Evolutionary conservation across 352 stramenopile species (phyloP).

Genomic region (Peronospora destructor): DNA sequence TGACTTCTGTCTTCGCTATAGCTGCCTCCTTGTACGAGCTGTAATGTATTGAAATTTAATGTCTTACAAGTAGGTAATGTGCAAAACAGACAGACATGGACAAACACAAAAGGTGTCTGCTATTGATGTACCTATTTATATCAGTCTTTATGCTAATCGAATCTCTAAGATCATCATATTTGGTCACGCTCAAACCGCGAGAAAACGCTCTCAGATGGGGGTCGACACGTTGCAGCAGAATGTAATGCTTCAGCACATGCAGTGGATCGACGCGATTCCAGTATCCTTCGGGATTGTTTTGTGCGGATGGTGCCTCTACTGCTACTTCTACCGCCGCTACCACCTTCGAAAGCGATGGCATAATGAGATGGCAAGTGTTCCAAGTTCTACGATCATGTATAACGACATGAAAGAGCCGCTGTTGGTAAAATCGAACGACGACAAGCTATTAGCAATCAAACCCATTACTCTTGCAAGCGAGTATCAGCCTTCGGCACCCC

Average conservation of each 20-base stretch:
- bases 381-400: constrained; percentile 28
- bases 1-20: too few species aligned
- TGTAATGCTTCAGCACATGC: constrained; percentile 20
- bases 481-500: constrained; percentile 60
- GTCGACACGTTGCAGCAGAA: constrained; percentile 7
- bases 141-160: too few species aligned
- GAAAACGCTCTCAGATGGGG: too few species aligned
- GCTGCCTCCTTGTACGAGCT: too few species aligned
- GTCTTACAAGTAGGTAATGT: too few species aligned
- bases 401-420: constrained; percentile 69
- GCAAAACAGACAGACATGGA: too few species aligned
- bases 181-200: too few species aligned
- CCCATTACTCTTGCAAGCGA: constrained; percentile 39
- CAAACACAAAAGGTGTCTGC: too few species aligned
- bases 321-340: constrained; percentile 41
- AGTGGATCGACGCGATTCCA: constrained; percentile 34
- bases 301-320: constrained; percentile 44
- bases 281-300: constrained; percentile 38
- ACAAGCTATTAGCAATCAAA: constrained; percentile 32
- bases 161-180: too few species aligned
- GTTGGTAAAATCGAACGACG: constrained; percentile 35
- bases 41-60: too few species aligned
- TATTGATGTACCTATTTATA: too few species aligned
- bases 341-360: constrained; percentile 8
- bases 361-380: constrained; percentile 19